These are phyloP conservation scores for Globisporangium canariense DNA, from an alignment of 352 stramenopile species.

Conservation along the genomic window DNA sequence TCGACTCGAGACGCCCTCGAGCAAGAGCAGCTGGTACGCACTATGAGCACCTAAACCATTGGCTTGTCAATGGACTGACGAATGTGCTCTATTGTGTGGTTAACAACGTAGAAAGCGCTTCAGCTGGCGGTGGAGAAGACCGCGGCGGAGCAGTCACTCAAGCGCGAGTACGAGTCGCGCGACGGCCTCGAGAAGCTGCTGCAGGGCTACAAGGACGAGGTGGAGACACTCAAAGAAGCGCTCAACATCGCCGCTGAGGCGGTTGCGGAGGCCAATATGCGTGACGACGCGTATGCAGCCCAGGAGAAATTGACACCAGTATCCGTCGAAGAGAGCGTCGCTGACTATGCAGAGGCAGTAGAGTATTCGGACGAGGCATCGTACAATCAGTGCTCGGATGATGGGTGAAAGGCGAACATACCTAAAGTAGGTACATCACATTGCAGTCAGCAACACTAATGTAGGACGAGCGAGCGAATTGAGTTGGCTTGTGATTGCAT, in stretches of 20 bases:
- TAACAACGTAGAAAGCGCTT: conserved; percentile 27
- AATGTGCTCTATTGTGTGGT: not conserved
- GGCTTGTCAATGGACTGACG: not conserved
- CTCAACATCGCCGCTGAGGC: conserved; percentile 64
- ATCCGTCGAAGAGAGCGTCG: not conserved
- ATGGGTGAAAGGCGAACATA: too few relatives aligned
- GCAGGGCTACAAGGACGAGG: conserved; percentile 70
- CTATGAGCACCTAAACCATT: not conserved
- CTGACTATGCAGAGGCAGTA: not conserved
- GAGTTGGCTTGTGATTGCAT: not conserved
- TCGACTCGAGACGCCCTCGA: conserved; percentile 36
- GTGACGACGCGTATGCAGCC: not conserved
- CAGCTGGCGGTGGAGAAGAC: conserved; percentile 44
- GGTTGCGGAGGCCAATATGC: conserved; percentile 32
- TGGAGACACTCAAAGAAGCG: conserved; percentile 70
- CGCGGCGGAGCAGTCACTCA: conserved; percentile 49
- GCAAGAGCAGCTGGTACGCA: conserved; percentile 38
- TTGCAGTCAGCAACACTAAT: too few relatives aligned
- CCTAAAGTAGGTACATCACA: too few relatives aligned
- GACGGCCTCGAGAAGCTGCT: conserved; percentile 44
- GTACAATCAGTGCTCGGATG: not conserved
- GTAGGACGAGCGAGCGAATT: too few relatives aligned
- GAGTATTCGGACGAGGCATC: not conserved
- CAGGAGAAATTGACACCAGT: not conserved
- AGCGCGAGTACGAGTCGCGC: conserved; percentile 55